Evolutionary conservation across 2,329 filamentous ascomycete species (phyloP).

Genomic region (Leptodontidium sp.): DNA sequence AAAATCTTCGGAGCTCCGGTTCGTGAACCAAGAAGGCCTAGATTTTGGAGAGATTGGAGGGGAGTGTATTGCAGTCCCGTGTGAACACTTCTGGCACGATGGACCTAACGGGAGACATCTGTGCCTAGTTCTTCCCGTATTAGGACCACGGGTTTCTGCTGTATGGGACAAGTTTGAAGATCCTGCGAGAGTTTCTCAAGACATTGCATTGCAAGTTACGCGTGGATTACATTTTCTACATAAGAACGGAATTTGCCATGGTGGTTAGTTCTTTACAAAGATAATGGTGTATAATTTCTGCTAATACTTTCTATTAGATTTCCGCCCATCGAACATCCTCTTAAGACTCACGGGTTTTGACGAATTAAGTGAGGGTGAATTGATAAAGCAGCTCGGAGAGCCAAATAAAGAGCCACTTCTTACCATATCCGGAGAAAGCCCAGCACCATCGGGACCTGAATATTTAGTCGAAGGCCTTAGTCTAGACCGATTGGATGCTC

Average conservation of each 20-base stretch:
- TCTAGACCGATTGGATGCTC: neutral
- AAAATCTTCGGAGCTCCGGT: neutral
- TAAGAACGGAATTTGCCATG: constrained; percentile 6
- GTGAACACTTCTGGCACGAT: neutral
- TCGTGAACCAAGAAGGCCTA: neutral
- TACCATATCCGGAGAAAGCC: neutral
- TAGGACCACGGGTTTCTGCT: constrained; percentile 6
- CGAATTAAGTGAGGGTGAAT: neutral
- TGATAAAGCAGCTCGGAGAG: neutral
- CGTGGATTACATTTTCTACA: neutral
- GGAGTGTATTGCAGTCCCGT: neutral
- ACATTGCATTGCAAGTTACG: constrained; percentile 4
- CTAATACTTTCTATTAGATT: neutral
- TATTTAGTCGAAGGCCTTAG: neutral
- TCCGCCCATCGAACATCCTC: constrained; percentile 1
- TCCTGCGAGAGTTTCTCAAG: constrained; percentile 1
- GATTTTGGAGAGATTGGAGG: neutral
- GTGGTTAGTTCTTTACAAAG: neutral
- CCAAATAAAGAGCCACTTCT: neutral
- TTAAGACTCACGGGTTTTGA: neutral
- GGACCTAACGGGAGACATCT: neutral
- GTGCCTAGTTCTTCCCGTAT: neutral
- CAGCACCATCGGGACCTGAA: neutral
- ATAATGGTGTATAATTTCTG: neutral
- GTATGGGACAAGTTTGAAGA: neutral